These are phyloP conservation scores for Nidula microcarpa DNA, from an alignment of 768 basidiomycete genomes.

Conservation along the genomic window DNA sequence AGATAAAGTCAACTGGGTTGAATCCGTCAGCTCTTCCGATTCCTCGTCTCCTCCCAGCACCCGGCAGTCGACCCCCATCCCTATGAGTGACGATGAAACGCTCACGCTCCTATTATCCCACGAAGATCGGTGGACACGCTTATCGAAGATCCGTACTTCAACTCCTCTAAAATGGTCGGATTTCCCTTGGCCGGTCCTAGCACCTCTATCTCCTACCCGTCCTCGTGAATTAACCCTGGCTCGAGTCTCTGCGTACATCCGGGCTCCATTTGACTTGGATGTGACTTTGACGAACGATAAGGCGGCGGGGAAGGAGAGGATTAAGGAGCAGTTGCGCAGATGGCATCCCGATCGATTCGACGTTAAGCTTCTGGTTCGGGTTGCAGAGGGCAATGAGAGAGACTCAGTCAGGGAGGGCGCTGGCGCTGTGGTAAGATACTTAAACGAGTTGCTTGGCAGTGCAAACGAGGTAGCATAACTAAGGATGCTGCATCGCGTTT, in stretches of 20 bases:
- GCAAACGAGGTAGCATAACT: no score
- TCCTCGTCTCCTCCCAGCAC: conserved; percentile 2
- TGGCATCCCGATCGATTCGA: conserved; percentile 21
- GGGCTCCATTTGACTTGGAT: conserved; percentile 11
- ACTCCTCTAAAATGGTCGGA: conserved; percentile 15
- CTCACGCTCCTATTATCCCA: conserved; percentile 18
- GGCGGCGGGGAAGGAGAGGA: conserved; percentile 10
- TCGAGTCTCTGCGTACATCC: conserved; percentile 14
- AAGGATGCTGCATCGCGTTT: no score
- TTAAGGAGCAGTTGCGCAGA: conserved; percentile 15
- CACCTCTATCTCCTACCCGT: conserved; percentile 12
- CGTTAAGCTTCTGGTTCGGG: conserved; percentile 11
- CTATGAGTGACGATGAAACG: conserved; percentile 13
- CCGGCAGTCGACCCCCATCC: conserved; percentile 1
- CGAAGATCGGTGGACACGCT: conserved; percentile 18
- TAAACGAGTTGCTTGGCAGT: conserved; percentile 17
- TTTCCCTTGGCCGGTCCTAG: conserved; percentile 20
- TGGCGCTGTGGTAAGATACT: conserved; percentile 13
- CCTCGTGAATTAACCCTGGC: conserved; percentile 13
- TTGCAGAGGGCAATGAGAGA: conserved; percentile 12
- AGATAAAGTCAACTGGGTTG: conserved; percentile 3
- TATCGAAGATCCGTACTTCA: conserved; percentile 8
- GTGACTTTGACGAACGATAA: conserved; percentile 7
- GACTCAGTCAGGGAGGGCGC: conserved; percentile 17
- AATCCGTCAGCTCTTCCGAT: conserved; percentile 8